phyloP scores from a whole-genome alignment of 1,284 basidiomycete genomes.

The Exobasidium cylindrosporum region DNA sequence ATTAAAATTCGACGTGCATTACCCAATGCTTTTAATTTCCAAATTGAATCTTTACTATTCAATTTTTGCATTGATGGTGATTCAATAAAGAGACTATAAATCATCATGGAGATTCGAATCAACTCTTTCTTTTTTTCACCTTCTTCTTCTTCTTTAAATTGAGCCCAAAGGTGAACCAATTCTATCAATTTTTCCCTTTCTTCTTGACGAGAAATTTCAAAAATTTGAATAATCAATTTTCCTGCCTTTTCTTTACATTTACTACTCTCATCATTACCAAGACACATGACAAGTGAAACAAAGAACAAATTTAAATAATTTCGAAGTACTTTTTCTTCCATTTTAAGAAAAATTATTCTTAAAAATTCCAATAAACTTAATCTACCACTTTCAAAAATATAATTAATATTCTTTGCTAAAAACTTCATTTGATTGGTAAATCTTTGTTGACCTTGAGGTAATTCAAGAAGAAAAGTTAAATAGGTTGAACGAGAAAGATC shows the following conservation, averaged over 20 bases:
- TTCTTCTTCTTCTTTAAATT: constrained; percentile 61
- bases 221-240: constrained; percentile 73
- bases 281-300: constrained; percentile 82
- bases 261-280: constrained; percentile 88
- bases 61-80: not conserved
- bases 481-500: constrained; percentile 84
- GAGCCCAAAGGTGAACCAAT: constrained; percentile 77
- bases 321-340: constrained; percentile 70
- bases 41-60: not conserved
- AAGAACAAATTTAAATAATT: constrained; percentile 89
- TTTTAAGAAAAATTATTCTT: constrained; percentile 77
- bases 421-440: constrained; percentile 85
- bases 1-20: constrained; percentile 23
- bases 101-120: constrained; percentile 70
- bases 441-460: constrained; percentile 91
- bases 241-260: constrained; percentile 85
- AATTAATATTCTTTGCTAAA: constrained; percentile 88
- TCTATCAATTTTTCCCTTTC: constrained; percentile 65
- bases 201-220: constrained; percentile 67
- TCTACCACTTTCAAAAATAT: constrained; percentile 84
- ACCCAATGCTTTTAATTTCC: constrained; percentile 19
- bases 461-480: constrained; percentile 93
- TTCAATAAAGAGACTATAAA: constrained; percentile 42
- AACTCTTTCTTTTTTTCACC: constrained; percentile 63
- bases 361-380: constrained; percentile 89